Base-by-base conservation (phyloP, 108 stramenopile genomes). In the Cyclostephanos tholiformis region DNA sequence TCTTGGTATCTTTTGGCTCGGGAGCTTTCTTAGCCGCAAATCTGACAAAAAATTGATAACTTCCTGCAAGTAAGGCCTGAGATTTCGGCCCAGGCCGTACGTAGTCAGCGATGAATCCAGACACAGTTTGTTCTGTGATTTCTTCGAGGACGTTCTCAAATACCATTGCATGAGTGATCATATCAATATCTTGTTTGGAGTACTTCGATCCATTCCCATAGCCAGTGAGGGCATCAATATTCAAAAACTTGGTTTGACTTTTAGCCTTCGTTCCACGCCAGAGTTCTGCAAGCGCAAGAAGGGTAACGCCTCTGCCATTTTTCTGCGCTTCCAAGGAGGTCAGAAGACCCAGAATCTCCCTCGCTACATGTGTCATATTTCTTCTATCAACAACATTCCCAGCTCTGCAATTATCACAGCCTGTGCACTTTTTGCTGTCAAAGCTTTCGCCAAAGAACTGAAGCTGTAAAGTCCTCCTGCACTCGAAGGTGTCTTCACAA, bases 371-470 rank as follows among this genome's bases (percentile, higher is more conserved):
- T 0, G 92, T 89, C 72, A 89, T 64, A 67, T 95, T 87, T 13
- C 86, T 72, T 26, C 38, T 72, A 26, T 92, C 93, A 23, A 87
- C 73, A 22, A 79, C 68, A 52, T 76, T 69, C n/a, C 88, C 91
- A 9, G 75, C 75, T 72, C 83, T 76, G 74, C 96, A 96, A 69
- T 96, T 96, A 81, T 96, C 96, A 65, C 96, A 96, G 20, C 92
- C 93, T 51, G 84, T 84, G 83, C 96, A 96, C 25, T 87, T 84
- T 6, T 65, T 20, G 30, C 85, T 79, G 65, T 95, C 91, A 72
- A 96, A 96, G 14, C 35, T 67, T 71, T 96, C 93, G 17, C 96
- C 96, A 78, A 96, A 96, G 83, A 93, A 93, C 81, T 95, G 90
- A 14, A 96, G 86, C 72, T 95, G 93, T 87, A 96, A 85, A 6